These are phyloP conservation scores for Tricladium varicosporioides DNA, from an alignment of 2,329 filamentous ascomycete genomes.

Conservation along the genomic window DNA sequence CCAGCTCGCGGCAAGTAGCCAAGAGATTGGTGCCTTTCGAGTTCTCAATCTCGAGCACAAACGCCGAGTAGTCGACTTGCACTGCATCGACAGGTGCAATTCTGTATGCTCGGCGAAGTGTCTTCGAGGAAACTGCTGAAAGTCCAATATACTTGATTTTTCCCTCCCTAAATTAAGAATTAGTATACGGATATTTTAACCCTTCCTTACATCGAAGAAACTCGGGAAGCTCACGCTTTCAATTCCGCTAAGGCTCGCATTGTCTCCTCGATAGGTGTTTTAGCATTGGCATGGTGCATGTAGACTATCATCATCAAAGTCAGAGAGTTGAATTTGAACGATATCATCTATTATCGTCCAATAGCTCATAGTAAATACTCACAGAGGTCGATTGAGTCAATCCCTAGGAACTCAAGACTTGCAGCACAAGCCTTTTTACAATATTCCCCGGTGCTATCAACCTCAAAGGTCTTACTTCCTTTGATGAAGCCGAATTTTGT, in stretches of 20 bases:
- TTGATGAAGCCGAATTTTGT: conserved; percentile 43
- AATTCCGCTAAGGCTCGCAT: conserved; percentile 39
- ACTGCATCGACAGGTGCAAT: conserved; percentile 49
- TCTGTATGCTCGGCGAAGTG: conserved; percentile 49
- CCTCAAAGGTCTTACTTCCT: conserved; percentile 18
- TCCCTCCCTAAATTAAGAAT: conserved; percentile 39
- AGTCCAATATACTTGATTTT: conserved; percentile 58
- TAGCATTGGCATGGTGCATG: conserved; percentile 37
- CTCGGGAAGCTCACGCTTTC: conserved; percentile 24
- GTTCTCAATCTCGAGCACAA: conserved; percentile 56
- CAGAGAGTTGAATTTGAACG: too few species aligned
- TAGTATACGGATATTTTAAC: neutral
- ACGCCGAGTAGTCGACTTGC: conserved; percentile 54
- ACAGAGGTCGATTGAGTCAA: conserved; percentile 38
- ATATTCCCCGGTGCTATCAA: conserved; percentile 41
- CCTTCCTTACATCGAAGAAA: neutral
- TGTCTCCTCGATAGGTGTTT: conserved; percentile 42
- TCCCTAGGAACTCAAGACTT: conserved; percentile 39
- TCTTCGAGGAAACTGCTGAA: conserved; percentile 47
- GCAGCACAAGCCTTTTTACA: conserved; percentile 39
- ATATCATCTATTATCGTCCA: too few species aligned
- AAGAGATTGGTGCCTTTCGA: conserved; percentile 45
- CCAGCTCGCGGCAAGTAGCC: conserved; percentile 54
- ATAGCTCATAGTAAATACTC: neutral
- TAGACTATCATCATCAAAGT: conserved; percentile 26